These are phyloP conservation scores for Aspergillus aculeatus DNA, from an alignment of 2,329 filamentous ascomycete species.

Conservation along the genomic window DNA sequence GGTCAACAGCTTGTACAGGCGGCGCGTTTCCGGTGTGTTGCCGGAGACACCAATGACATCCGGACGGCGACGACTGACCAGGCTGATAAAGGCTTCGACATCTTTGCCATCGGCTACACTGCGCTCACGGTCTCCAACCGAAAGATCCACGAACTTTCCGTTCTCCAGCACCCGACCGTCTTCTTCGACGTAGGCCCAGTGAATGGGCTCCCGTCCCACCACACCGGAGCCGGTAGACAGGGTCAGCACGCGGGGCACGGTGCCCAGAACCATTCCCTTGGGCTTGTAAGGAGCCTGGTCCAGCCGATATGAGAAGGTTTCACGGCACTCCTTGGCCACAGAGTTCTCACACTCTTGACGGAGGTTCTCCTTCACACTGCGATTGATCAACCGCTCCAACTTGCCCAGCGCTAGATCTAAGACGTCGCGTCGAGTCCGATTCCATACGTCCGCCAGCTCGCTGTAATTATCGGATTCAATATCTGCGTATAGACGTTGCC, in stretches of 20 bases:
- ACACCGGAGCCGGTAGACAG: slow-evolving; percentile 83
- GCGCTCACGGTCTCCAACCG: slow-evolving; percentile 65
- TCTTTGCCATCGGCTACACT: slow-evolving; percentile 63
- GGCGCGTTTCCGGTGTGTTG: slow-evolving; percentile 81
- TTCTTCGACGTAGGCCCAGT: slow-evolving; percentile 91
- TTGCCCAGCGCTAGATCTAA: slow-evolving; percentile 78
- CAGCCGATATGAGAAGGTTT: slow-evolving; percentile 83
- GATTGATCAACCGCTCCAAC: slow-evolving; percentile 78
- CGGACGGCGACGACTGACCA: slow-evolving; percentile 76
- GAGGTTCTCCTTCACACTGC: slow-evolving; percentile 91
- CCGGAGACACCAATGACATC: slow-evolving; percentile 90
- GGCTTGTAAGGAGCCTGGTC: slow-evolving; percentile 97
- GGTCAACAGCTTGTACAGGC: slow-evolving; percentile 77
- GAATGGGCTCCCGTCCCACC: slow-evolving; percentile 71
- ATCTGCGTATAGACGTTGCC: slow-evolving; percentile 71
- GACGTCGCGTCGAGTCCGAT: slow-evolving; percentile 79
- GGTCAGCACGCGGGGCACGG: slow-evolving; percentile 79
- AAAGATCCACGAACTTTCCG: slow-evolving; percentile 79
- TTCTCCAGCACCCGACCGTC: slow-evolving; percentile 86
- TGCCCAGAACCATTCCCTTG: slow-evolving; percentile 86
- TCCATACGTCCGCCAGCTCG: slow-evolving; percentile 93
- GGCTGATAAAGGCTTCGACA: slow-evolving; percentile 70
- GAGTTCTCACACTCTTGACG: slow-evolving; percentile 92
- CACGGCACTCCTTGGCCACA: slow-evolving; percentile 81
- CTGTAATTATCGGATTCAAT: slow-evolving; percentile 96